These are phyloP conservation scores for Botrytis fragariae DNA, from an alignment of 2,329 filamentous ascomycete species.

Conservation along the genomic window DNA sequence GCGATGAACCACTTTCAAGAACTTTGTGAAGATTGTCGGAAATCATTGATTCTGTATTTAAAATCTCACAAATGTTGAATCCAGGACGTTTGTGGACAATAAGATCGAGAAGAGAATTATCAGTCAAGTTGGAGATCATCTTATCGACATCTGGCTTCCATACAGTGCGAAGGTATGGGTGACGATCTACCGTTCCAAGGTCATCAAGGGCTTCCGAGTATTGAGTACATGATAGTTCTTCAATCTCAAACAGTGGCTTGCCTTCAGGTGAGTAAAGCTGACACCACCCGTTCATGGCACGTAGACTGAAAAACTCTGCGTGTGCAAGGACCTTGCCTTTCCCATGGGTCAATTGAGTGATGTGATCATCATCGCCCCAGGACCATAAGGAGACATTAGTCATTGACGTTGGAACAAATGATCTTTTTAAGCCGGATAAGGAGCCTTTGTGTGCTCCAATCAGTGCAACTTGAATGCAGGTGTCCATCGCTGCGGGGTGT, in stretches of 20 bases:
- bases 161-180: constrained; percentile 12
- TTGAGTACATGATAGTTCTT: neutral
- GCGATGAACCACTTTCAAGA: constrained; percentile 12
- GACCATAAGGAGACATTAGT: constrained; percentile 2
- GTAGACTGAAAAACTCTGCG: neutral
- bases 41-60: neutral
- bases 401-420: constrained; percentile 13
- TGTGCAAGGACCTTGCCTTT: neutral
- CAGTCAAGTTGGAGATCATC: neutral
- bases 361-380: neutral
- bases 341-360: neutral
- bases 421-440: neutral
- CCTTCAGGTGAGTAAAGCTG: constrained; percentile 9
- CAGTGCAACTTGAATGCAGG: constrained; percentile 49
- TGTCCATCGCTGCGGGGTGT: constrained; percentile 55
- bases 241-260: constrained; percentile 8
- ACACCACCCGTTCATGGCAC: neutral
- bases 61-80: constrained; percentile 1
- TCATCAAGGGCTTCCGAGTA: constrained; percentile 8
- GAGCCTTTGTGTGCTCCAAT: constrained; percentile 9
- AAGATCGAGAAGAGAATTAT: constrained; percentile 4
- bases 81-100: constrained; percentile 13
- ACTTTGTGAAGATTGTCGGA: neutral
- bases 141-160: constrained; percentile 17
- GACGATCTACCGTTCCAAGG: constrained; percentile 7